Evolutionary conservation across 225 moss, liverwort and hornwort genomes (phyloP), one percentile per base, ranked within the genome.

Genomic region (Straminergon stramineum): DNA sequence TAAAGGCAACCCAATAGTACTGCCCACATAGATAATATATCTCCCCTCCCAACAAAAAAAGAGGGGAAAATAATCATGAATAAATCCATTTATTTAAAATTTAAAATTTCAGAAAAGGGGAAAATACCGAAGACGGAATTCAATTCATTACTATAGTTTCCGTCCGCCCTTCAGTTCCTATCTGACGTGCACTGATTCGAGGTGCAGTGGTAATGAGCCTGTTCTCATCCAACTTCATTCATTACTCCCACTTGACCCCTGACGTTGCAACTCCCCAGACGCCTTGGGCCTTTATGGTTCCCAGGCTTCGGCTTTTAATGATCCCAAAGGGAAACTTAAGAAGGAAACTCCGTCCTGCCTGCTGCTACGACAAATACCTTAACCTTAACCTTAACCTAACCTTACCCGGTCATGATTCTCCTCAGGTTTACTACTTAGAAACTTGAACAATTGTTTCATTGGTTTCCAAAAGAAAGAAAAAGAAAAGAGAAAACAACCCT

Each of bases 121-220:
- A 24, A 41, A 53, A 51, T 31, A 51, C 51, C 31, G 11, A 14
- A 22, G 52, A 52, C 5, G 35, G 13, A 34, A 52, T 52, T 13
- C 2, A 48, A 31, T 75, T 45, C 6, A 18, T 28, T 45, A 30
- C 48, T 48, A 48, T 48, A 48, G 15, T 31, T 82, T 51, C 18
- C 30, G 11, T 45, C n/a, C 75, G 5, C 75, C 39, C 62, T 28
- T 67, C 81, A 53, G n/a, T n/a, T n/a, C 48, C 48, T n/a, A 83
- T 88, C 90, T 92, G 90, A 90, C 92, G 79, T 86, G 88, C 82
- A 88, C 83, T 65, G 86, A 86, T 88, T 90, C 87, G 84, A 91
- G 71, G 78, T 84, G 84, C 53, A n/a, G 64, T 51, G 51, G 52
- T 52, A 51, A 88, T 88, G 92, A 65, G 90, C n/a, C 48, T 48